Conservation (phyloP, 305 asterid species). For the Fraxinus velutina region DNA sequence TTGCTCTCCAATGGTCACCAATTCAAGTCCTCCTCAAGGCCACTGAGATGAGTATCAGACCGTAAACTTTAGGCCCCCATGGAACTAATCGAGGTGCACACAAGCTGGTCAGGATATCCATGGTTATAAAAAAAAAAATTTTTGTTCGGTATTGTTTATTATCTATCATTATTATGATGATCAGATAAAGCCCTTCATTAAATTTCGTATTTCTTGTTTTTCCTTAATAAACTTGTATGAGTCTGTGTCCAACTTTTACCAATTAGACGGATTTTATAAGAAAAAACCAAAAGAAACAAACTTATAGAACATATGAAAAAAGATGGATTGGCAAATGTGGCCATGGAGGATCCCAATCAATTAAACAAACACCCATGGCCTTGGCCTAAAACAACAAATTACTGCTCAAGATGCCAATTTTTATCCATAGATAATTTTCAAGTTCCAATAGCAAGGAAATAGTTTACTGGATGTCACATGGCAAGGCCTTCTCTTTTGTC, state of each 20-base stretch:
- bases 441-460: conserved; percentile 16
- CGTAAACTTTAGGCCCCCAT: too few relatives aligned
- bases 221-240: background rate
- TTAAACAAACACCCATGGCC: background rate
- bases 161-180: background rate
- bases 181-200: background rate
- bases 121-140: background rate
- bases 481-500: conserved; percentile 31
- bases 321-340: background rate
- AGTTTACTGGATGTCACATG: conserved; percentile 33
- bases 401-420: conserved; percentile 4
- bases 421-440: conserved; percentile 19
- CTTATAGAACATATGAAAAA: background rate
- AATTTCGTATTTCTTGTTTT: background rate
- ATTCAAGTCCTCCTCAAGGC: too few relatives aligned
- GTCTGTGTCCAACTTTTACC: background rate
- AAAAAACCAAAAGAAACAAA: background rate
- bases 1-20: too few relatives aligned
- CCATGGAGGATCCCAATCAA: conserved; percentile 16
- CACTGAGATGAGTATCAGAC: too few relatives aligned
- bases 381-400: background rate
- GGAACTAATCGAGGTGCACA: too few relatives aligned
- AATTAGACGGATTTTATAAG: background rate
- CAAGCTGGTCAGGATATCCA: too few relatives aligned
- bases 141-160: background rate